Evolutionary conservation across 345 rosid genomes (phyloP).

Genomic region (Carallia pectinifolia): DNA sequence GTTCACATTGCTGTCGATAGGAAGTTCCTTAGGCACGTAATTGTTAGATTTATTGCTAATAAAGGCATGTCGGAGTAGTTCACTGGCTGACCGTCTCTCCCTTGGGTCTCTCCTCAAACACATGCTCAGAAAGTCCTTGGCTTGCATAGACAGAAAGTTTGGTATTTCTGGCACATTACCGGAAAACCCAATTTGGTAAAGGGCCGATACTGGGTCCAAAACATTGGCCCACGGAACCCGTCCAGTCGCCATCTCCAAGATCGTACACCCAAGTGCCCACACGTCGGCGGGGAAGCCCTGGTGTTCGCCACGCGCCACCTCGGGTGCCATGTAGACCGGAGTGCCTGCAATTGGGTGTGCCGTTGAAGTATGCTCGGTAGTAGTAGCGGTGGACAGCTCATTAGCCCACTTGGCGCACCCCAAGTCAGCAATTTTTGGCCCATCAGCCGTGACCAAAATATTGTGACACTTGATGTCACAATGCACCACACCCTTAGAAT

Average conservation of each 20-base stretch:
- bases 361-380: not conserved
- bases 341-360: slow-evolving; percentile 35
- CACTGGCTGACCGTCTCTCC: slow-evolving; percentile 48
- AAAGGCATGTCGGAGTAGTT: slow-evolving; percentile 47
- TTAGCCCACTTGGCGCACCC: slow-evolving; percentile 49
- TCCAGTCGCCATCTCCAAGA: slow-evolving; percentile 60
- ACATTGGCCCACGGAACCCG: slow-evolving; percentile 37
- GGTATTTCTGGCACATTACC: slow-evolving; percentile 43
- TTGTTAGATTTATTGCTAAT: slow-evolving; percentile 6
- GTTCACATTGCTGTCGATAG: not conserved
- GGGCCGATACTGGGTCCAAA: slow-evolving; percentile 41
- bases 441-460: slow-evolving; percentile 37
- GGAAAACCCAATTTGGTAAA: slow-evolving; percentile 50
- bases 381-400: not conserved
- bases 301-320: slow-evolving; percentile 55
- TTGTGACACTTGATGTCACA: slow-evolving; percentile 71
- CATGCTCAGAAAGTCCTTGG: slow-evolving; percentile 46
- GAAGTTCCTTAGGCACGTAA: not conserved
- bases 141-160: slow-evolving; percentile 34
- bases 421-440: slow-evolving; percentile 57
- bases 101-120: slow-evolving; percentile 48
- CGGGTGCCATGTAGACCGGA: slow-evolving; percentile 67
- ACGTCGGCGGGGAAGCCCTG: slow-evolving; percentile 54
- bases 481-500: slow-evolving; percentile 58
- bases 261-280: slow-evolving; percentile 65